These are phyloP conservation scores for Colletotrichum musae DNA, from an alignment of 2,329 filamentous ascomycete species.

Conservation along the genomic window DNA sequence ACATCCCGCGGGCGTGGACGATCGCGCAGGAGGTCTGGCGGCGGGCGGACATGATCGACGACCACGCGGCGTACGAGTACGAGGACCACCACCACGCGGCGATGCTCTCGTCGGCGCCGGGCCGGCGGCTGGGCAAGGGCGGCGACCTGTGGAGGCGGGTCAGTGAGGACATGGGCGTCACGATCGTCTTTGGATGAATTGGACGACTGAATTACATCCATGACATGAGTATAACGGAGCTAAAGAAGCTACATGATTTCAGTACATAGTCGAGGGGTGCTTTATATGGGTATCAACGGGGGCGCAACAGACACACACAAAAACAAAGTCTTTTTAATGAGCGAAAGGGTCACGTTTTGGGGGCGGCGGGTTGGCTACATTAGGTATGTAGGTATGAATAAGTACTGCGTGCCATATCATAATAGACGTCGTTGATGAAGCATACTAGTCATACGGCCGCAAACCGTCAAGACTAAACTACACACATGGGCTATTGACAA, in stretches of 20 bases:
- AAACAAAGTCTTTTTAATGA: conserved; percentile 16
- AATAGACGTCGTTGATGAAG: too few relatives aligned
- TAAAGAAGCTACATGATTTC: neutral
- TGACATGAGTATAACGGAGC: neutral
- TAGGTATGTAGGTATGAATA: too few relatives aligned
- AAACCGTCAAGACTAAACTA: too few relatives aligned
- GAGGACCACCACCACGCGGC: conserved; percentile 9
- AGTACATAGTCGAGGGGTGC: conserved; percentile 6
- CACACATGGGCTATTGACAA: too few relatives aligned
- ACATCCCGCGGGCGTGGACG: conserved; percentile 73
- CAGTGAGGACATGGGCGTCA: conserved; percentile 71
- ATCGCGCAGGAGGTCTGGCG: conserved; percentile 75
- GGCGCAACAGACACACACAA: neutral
- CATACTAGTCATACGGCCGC: too few relatives aligned
- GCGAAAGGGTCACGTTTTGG: conserved; percentile 1
- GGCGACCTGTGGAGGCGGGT: conserved; percentile 69
- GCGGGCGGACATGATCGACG: conserved; percentile 59
- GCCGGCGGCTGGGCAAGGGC: conserved; percentile 40
- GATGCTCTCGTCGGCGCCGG: conserved; percentile 37
- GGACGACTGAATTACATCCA: neutral
- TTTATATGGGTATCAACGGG: neutral
- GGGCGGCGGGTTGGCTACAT: conserved; percentile 18
- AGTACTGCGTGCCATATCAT: too few relatives aligned
- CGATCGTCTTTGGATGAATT: conserved; percentile 70
- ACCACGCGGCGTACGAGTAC: conserved; percentile 39